Base-by-base conservation (phyloP, 208 protist species). In the Porcisia hertigi region DNA sequence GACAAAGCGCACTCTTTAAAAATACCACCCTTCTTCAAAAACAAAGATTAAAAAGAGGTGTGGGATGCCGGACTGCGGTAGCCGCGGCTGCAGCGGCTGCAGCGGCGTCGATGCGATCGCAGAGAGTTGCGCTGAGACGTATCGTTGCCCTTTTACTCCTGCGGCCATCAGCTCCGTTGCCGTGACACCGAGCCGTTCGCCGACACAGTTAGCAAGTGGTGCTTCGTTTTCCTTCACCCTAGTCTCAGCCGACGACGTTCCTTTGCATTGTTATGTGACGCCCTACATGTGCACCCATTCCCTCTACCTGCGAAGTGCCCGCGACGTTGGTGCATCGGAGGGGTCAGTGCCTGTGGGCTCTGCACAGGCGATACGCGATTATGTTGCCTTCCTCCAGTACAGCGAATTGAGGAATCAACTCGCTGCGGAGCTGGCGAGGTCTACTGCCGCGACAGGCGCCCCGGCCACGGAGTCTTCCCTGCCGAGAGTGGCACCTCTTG, bases 281-380 rank as follows among this genome's bases (percentile, higher is more conserved):
- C 58, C 80, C 1, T 18, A 72, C 36, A 74, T 85, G 78, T 73
- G 53, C 43, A 25, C 63, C 41, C 73, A 86, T 30, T 89, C 84
- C 14, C 34, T 80, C 7, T 89, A 84, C 69, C 81, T 93, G 5
- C 79, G 83, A 62, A 73, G 75, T 49, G 88, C 88, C 3, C 67
- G 79, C 0, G 80, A 82, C 30, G 75, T 84, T 36, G 88, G 64
- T 6, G 88, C 89, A 47, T 60, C 72, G 8, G 78, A 82, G 45
- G 86, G 88, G 30, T 45, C 82, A 62, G 81, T 93, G 62, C 86
- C 86, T 6, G 76, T 89, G 30, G 82, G 84, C 34, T 65, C 76
- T 30, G 77, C 80, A 1, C 67, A 71, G 41, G 76, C 85, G 4
- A 59, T 92, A 43, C 80, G 84, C 2, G 76, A 79, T 47, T 87